These are phyloP conservation scores for Albophoma yamanashiensis DNA, from an alignment of 2,329 filamentous ascomycete species.

Conservation along the genomic window DNA sequence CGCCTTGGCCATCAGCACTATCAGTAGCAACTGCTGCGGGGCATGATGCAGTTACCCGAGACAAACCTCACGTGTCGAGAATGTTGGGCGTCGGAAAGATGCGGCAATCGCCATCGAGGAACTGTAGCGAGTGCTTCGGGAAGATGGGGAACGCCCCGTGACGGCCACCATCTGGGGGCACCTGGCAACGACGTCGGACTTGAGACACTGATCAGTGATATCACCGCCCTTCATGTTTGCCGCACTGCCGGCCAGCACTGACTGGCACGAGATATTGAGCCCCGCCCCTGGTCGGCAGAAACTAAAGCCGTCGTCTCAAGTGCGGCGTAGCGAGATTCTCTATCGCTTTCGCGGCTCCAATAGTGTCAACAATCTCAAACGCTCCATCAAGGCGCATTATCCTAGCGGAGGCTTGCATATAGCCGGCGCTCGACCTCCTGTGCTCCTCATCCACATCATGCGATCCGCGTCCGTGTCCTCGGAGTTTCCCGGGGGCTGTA, in stretches of 20 bases:
- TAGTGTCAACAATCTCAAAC: not conserved
- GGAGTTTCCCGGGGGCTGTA: not conserved
- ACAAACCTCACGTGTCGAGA: not conserved
- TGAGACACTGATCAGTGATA: not conserved
- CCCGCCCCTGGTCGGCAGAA: not conserved
- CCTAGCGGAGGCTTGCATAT: not conserved
- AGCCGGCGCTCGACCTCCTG: not conserved
- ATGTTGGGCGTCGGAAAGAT: not conserved
- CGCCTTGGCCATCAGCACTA: not conserved
- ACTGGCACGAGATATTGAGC: not conserved
- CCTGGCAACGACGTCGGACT: not conserved
- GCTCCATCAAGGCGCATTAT: not conserved
- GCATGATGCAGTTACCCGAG: not conserved
- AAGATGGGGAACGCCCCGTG: not conserved
- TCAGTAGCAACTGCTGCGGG: not conserved
- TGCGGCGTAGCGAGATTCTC: not conserved
- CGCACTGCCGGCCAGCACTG: not conserved
- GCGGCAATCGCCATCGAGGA: not conserved
- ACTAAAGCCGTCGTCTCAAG: not conserved
- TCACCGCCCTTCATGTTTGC: not conserved
- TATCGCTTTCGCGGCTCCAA: not conserved
- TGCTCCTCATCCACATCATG: not conserved
- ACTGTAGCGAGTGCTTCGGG: not conserved
- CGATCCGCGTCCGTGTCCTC: not conserved
- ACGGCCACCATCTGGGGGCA: not conserved